A percentile compares a stretch with the other conserved stretches of the same genome.
These are phyloP conservation scores for Beauveria sp. DNA, from an alignment of 2,329 filamentous ascomycete genomes.

Conservation along the genomic window DNA sequence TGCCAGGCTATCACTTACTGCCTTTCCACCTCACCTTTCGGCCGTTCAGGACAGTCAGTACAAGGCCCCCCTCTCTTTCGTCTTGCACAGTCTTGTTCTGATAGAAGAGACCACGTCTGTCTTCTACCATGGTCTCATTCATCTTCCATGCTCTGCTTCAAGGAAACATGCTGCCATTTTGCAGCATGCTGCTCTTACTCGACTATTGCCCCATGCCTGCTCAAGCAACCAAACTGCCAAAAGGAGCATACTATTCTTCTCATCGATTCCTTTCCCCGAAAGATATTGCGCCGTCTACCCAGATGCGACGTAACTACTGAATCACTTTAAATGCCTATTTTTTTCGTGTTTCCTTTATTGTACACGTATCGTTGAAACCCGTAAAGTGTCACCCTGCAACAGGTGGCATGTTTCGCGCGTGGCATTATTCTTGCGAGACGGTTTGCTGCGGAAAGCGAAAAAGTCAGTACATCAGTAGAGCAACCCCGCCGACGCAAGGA, in stretches of 20 bases:
- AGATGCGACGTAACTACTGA: conserved; percentile 19
- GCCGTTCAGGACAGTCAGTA: too few species aligned
- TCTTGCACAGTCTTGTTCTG: too few species aligned
- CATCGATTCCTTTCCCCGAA: neutral
- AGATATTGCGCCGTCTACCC: conserved; percentile 18
- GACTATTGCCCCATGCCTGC: neutral
- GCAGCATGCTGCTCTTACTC: neutral
- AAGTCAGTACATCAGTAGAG: neutral
- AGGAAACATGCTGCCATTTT: too few species aligned
- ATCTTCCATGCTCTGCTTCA: too few species aligned
- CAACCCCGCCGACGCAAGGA: conserved; percentile 6
- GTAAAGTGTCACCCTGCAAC: neutral
- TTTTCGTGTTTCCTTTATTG: neutral
- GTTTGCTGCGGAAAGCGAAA: conserved; percentile 23
- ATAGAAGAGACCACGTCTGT: too few species aligned
- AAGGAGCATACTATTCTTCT: neutral
- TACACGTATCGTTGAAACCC: neutral
- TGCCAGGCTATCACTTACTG: too few species aligned
- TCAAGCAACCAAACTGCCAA: too few species aligned
- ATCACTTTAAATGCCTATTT: too few species aligned
- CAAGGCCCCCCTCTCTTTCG: too few species aligned
- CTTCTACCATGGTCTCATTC: too few species aligned
- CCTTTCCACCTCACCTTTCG: too few species aligned
- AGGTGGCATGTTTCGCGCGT: neutral
- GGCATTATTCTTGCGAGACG: conserved; percentile 15